These are phyloP conservation scores for Didymella pomorum DNA, from an alignment of 2,329 filamentous ascomycete genomes.

Conservation along the genomic window DNA sequence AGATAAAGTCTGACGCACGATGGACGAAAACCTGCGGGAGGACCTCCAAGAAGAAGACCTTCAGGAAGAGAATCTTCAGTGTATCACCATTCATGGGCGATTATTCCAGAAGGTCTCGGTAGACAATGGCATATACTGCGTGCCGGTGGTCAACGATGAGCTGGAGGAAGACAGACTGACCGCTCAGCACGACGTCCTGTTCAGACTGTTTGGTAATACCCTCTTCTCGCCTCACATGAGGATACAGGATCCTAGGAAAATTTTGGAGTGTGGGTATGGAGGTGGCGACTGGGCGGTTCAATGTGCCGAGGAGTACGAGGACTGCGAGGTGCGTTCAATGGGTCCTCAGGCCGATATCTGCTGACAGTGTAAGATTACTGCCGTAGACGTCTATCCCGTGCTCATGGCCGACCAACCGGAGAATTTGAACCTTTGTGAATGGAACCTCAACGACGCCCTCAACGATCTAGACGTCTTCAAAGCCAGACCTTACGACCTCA, in stretches of 20 bases:
- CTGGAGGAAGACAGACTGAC: conserved; percentile 50
- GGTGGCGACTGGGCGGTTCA: conserved; percentile 49
- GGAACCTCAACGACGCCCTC: conserved; percentile 52
- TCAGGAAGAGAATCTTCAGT: conserved; percentile 29
- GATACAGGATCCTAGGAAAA: conserved; percentile 37
- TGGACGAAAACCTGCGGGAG: conserved; percentile 28
- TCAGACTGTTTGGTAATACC: conserved; percentile 39
- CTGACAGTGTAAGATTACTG: conserved; percentile 46
- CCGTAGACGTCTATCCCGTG: conserved; percentile 49
- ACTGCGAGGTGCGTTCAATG: conserved; percentile 47
- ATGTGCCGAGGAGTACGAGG: conserved; percentile 48
- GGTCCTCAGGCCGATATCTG: background rate
- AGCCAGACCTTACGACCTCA: conserved; percentile 77
- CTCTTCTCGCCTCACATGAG: conserved; percentile 43
- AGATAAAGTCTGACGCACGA: conserved; percentile 3
- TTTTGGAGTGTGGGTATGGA: conserved; percentile 53
- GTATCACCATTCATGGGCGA: conserved; percentile 48
- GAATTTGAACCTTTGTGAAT: conserved; percentile 46
- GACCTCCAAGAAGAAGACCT: conserved; percentile 25
- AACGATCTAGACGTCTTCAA: conserved; percentile 60
- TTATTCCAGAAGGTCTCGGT: conserved; percentile 51
- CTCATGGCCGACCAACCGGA: conserved; percentile 48
- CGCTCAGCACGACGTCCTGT: conserved; percentile 46
- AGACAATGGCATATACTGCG: conserved; percentile 50
- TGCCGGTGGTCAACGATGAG: conserved; percentile 48